Evolutionary conservation across 768 basidiomycete genomes (phyloP).

Genomic region (Cystofilobasidium macerans): DNA sequence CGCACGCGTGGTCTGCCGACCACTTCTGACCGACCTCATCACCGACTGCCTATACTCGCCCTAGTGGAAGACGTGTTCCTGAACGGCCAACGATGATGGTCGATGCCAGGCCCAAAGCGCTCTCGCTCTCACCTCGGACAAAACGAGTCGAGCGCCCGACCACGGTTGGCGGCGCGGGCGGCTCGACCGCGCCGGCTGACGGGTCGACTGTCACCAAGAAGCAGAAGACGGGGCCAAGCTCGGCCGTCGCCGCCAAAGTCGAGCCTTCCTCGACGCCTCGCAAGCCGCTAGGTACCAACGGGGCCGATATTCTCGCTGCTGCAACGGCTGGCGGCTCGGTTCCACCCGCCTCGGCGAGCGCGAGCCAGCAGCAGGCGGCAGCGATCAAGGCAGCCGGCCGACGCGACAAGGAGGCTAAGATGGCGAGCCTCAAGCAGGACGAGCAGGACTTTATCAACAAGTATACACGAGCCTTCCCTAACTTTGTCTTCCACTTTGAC

Average conservation of each 20-base stretch:
- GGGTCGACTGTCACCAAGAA: not conserved
- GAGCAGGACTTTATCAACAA: slow-evolving; percentile 66
- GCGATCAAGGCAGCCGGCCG: not conserved
- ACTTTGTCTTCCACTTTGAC: slow-evolving; percentile 78
- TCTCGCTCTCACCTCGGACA: not conserved
- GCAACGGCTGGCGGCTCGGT: not conserved
- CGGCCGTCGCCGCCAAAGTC: slow-evolving; percentile 6
- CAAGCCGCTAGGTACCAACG: not conserved
- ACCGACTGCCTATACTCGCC: no score
- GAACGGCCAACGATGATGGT: not conserved
- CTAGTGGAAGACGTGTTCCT: no score
- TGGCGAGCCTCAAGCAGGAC: slow-evolving; percentile 18
- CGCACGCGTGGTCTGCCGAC: no score
- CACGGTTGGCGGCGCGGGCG: not conserved
- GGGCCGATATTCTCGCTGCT: not conserved
- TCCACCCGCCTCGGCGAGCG: not conserved
- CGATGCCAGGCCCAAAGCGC: not conserved
- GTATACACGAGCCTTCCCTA: slow-evolving; percentile 74
- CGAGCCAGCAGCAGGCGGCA: not conserved
- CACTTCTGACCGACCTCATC: no score
- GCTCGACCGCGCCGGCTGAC: not conserved
- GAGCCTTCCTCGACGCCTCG: slow-evolving; percentile 6
- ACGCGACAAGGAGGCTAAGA: slow-evolving; percentile 26
- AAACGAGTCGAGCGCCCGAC: no score
- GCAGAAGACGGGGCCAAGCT: not conserved